Evolutionary conservation across 2,329 filamentous ascomycete genomes (phyloP), one percentile per base, ranked within the genome.

Genomic region (Cercospora beticola): DNA sequence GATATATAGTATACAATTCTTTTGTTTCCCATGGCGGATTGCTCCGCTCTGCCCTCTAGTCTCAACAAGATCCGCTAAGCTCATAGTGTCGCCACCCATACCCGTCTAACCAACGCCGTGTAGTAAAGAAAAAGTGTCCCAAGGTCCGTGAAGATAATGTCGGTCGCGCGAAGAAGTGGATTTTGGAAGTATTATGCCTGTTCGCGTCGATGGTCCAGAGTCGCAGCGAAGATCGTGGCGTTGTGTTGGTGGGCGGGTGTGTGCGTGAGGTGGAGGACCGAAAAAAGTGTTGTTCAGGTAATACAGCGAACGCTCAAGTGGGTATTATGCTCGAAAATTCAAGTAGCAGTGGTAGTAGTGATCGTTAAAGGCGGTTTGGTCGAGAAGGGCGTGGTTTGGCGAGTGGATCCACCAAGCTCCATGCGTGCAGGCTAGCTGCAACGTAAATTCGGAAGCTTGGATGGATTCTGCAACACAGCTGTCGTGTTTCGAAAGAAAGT

Each of bases 321-420:
- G 69, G 71, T 70, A 71, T 72, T 71, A 71, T 72, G 69, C 69
- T 66, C 56, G 54, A 68, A 71, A 62, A 62, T 61, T 57, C 65
- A 36, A 59, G 54, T 58, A 46, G 62, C 56, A 43, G 62, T 63
- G 52, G 54, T 16, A n/a, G 60, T 54, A 49, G 36, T 46, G 46
- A 54, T 69, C 46, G 60, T 66, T 26, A 33, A 58, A 30, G 54
- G 30, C 30, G 54, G 54, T 58, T 62, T 70, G 62, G 40, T 33
- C 23, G 66, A 30, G 36, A n/a, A 36, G 40, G 56, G 62, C 43
- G 54, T 46, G 60, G 54, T 54, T 31, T 60, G 60, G 62, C 57
- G 28, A 52, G 49, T 54, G 66, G 64, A 40, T 33, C 33, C 62
- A 10, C 40, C 56, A 30, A 61, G 64, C 69, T 69, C 36, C 36